These are phyloP conservation scores for Discostella stelligera DNA, from an alignment of 352 stramenopile genomes.

Conservation along the genomic window DNA sequence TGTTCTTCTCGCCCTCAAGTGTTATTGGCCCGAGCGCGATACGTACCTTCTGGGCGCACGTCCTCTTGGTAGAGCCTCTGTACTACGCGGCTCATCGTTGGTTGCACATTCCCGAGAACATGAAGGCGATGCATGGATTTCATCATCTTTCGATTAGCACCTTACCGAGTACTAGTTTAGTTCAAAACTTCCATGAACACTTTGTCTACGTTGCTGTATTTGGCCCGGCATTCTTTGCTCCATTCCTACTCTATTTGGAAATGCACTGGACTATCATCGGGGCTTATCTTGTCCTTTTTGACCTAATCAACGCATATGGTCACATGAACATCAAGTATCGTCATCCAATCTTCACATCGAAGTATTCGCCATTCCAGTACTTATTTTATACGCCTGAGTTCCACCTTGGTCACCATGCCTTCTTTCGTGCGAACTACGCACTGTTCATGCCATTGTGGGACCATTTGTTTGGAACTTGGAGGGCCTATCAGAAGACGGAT, in stretches of 20 bases:
- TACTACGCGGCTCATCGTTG: constrained; percentile 68
- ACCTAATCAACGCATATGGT: constrained; percentile 71
- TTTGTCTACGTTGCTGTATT: constrained; percentile 77
- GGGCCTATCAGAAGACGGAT: constrained; percentile 63
- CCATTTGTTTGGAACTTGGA: constrained; percentile 70
- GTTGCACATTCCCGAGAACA: constrained; percentile 69
- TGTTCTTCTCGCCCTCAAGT: constrained; percentile 59
- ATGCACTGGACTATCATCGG: constrained; percentile 68
- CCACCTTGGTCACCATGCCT: constrained; percentile 75
- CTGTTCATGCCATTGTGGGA: constrained; percentile 81
- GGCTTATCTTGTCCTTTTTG: constrained; percentile 70
- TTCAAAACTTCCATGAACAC: constrained; percentile 80
- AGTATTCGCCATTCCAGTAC: constrained; percentile 70
- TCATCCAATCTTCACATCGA: constrained; percentile 60
- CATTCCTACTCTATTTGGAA: constrained; percentile 54
- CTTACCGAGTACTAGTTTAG: constrained; percentile 63
- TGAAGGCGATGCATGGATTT: constrained; percentile 76
- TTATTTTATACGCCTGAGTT: constrained; percentile 78
- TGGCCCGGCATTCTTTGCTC: constrained; percentile 65
- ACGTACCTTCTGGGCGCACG: constrained; percentile 47
- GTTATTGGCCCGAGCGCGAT: constrained; percentile 46
- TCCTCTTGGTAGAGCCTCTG: constrained; percentile 62
- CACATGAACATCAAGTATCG: constrained; percentile 74
- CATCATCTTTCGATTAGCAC: constrained; percentile 69
- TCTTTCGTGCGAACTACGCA: constrained; percentile 69